These are phyloP conservation scores for Cladorrhinum sp. DNA, from an alignment of 2,329 filamentous ascomycete genomes.

Conservation along the genomic window DNA sequence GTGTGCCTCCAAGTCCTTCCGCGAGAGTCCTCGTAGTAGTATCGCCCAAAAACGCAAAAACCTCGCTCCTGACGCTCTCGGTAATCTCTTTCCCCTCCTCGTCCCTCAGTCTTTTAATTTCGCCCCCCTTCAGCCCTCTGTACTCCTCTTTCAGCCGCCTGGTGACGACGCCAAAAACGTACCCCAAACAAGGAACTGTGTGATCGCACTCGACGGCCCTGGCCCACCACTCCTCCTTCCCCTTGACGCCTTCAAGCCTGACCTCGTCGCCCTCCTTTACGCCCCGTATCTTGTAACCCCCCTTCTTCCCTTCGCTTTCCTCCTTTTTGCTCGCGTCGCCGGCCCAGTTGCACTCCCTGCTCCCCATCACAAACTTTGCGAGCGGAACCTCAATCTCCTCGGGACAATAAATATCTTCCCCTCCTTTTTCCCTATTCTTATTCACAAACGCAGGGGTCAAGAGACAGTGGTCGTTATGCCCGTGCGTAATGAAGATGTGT, in stretches of 20 bases:
- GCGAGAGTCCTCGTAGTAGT: constrained; percentile 42
- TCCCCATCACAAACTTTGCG: constrained; percentile 40
- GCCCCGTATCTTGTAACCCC: constrained; percentile 37
- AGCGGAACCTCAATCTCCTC: constrained; percentile 39
- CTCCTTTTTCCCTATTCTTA: constrained; percentile 34
- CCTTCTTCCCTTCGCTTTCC: background rate
- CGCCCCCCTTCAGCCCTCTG: constrained; percentile 33
- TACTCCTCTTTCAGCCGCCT: constrained; percentile 40
- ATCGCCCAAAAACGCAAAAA: constrained; percentile 50
- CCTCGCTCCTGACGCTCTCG: constrained; percentile 35
- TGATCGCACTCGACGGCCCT: constrained; percentile 46
- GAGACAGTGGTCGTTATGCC: constrained; percentile 47
- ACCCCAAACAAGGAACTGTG: constrained; percentile 46
- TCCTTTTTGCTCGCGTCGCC: constrained; percentile 18
- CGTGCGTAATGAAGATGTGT: constrained; percentile 50
- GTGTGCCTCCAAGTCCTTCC: constrained; percentile 37
- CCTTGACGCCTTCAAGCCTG: constrained; percentile 31
- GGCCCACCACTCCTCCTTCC: constrained; percentile 37
- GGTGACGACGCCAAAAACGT: constrained; percentile 42
- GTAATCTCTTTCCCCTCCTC: constrained; percentile 39
- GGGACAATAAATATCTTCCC: constrained; percentile 47
- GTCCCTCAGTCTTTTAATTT: constrained; percentile 39
- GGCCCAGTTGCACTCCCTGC: constrained; percentile 40
- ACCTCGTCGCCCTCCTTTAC: constrained; percentile 37
- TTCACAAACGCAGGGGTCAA: constrained; percentile 43